Conservation (phyloP, 1,139 yeast species). For the Pichia sp. region DNA sequence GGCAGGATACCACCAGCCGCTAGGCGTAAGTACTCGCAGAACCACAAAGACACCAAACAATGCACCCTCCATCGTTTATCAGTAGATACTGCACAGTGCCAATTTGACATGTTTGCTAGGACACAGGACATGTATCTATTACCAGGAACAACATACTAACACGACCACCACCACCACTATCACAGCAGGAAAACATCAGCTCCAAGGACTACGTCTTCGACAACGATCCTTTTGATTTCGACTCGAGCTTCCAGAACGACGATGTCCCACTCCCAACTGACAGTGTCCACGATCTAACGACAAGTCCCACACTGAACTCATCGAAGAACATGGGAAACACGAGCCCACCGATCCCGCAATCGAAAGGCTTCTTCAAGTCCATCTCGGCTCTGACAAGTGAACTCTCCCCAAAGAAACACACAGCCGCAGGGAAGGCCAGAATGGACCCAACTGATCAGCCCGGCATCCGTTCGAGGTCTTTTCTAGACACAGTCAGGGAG, state of each 20-base stretch:
- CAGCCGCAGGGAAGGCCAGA: constrained; percentile 14
- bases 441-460: constrained; percentile 13
- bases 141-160: too few species aligned
- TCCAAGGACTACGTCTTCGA: constrained; percentile 20
- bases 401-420: constrained; percentile 13
- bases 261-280: not conserved
- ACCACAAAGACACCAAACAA: too few species aligned
- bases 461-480: constrained; percentile 16
- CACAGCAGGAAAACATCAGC: constrained; percentile 8
- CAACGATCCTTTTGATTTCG: constrained; percentile 12
- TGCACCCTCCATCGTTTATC: too few species aligned
- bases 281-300: not conserved
- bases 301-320: too few species aligned
- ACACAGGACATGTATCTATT: too few species aligned
- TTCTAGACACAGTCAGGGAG: constrained; percentile 16
- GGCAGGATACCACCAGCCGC: constrained; percentile 26
- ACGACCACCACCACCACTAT: too few species aligned
- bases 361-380: constrained; percentile 15
- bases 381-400: constrained; percentile 12
- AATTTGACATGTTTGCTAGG: too few species aligned
- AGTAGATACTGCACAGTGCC: too few species aligned
- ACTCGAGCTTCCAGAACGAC: constrained; percentile 9
- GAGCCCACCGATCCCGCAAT: too few species aligned
- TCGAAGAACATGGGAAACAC: too few species aligned
- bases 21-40: constrained; percentile 22